These are phyloP conservation scores for Saturnispora dispora DNA, from an alignment of 805 yeast species.

Conservation along the genomic window DNA sequence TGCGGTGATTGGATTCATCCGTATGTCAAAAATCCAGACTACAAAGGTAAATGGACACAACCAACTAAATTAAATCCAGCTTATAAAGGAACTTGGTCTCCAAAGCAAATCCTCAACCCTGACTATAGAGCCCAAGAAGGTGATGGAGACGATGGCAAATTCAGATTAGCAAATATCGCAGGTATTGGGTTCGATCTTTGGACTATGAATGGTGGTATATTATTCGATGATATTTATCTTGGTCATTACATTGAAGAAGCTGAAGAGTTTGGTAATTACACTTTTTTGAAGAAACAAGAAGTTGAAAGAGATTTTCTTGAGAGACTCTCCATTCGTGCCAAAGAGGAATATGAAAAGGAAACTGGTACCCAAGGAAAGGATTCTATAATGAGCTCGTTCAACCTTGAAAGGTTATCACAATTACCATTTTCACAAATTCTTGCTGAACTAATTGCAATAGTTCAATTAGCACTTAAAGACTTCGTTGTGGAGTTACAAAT, in stretches of 20 bases:
- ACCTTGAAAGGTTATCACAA: constrained; percentile 11
- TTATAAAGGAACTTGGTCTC: constrained; percentile 73
- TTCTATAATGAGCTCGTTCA: neutral
- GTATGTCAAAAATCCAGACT: constrained; percentile 54
- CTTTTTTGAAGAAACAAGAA: constrained; percentile 48
- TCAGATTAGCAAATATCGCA: constrained; percentile 50
- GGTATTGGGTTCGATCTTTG: constrained; percentile 85
- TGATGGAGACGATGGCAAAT: neutral
- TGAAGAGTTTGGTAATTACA: constrained; percentile 68
- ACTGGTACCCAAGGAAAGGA: neutral
- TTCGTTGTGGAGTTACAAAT: constrained; percentile 15
- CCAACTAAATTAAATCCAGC: constrained; percentile 65
- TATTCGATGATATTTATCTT: constrained; percentile 76
- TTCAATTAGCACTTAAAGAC: constrained; percentile 14
- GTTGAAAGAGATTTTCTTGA: constrained; percentile 35
- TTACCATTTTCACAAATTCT: constrained; percentile 6
- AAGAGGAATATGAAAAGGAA: constrained; percentile 2
- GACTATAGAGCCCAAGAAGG: constrained; percentile 37
- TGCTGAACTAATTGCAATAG: neutral
- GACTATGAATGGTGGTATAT: constrained; percentile 68
- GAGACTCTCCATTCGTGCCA: neutral
- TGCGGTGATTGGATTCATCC: constrained; percentile 82
- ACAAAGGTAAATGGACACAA: constrained; percentile 70
- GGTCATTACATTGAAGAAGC: constrained; percentile 85
- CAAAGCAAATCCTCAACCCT: constrained; percentile 61